Conservation (phyloP, 2,329 filamentous ascomycete species). For the Colletotrichum lupini region DNA sequence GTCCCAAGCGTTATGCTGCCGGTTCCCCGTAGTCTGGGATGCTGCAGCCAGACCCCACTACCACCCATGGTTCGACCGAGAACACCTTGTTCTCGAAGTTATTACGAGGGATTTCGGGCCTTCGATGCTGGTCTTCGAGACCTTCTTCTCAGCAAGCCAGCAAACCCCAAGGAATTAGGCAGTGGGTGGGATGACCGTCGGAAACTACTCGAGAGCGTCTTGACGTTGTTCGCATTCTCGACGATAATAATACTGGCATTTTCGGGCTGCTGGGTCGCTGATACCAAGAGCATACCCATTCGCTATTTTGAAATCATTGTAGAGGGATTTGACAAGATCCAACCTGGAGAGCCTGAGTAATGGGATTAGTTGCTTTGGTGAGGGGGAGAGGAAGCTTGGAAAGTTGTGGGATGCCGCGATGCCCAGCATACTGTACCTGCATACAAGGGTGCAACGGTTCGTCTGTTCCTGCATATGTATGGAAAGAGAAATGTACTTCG, state of each 20-base stretch:
- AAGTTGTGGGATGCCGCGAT: constrained; percentile 12
- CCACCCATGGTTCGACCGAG: constrained; percentile 24
- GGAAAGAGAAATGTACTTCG: constrained; percentile 3
- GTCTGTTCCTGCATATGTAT: constrained; percentile 34
- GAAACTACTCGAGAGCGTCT: constrained; percentile 5
- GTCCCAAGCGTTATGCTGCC: constrained; percentile 29
- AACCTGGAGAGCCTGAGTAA: not conserved
- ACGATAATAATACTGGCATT: not conserved
- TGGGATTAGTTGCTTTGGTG: constrained; percentile 7
- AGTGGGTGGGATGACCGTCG: not conserved
- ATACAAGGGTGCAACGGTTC: constrained; percentile 27
- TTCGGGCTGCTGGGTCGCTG: not conserved
- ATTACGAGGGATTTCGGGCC: constrained; percentile 18
- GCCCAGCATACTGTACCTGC: constrained; percentile 27
- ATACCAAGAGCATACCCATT: not conserved
- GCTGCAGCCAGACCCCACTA: constrained; percentile 8
- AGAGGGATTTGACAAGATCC: not conserved
- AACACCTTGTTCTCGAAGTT: constrained; percentile 14
- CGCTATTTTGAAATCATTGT: not conserved
- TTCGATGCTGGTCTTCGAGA: constrained; percentile 8
- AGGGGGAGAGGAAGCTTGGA: not conserved
- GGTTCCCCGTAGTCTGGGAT: constrained; percentile 31
- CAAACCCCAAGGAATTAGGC: not conserved
- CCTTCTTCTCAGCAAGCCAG: not conserved
- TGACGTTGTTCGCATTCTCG: not conserved